Evolutionary conservation across 345 rosid genomes (phyloP), one percentile per base, ranked within the genome.

Genomic region (Eucalyptus cloeziana): DNA sequence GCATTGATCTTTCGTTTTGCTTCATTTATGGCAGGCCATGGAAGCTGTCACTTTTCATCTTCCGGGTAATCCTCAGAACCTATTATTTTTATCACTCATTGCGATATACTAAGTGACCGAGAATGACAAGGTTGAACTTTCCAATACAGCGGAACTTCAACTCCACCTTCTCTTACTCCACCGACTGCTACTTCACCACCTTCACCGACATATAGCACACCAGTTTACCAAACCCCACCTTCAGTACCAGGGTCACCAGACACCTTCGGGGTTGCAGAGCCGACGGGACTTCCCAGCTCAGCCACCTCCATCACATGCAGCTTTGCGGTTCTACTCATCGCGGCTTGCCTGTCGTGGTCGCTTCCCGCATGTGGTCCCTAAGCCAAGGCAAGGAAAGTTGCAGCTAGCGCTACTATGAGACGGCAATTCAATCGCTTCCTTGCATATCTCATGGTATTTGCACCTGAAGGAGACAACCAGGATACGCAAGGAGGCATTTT

Each of bases 231-330:
- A 62, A 89, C 92, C 62, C 95, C 96, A 79, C 47, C 91, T 14
- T 87, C 92, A 27, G 89, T 87, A 83, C 94, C 97, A 33, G 93
- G 94, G 58, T 93, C 94, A 62, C 92, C 96, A 80, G 86, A 95
- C 64, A 90, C 93, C 43, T 96, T 86, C 12, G 98, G 98, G 7
- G 94, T 94, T 67, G 96, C 95, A 83, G 98, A 94, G 92, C 99
- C 99, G 87, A 93, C 96, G 21, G 96, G 98, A 69, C 92, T 91
- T 85, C 99, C 99, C 52, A 97, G 90, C 93, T 95, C 98, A 85
- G 96, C 99, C 88, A 91, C 91, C 90, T 87, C 91, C 44, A 62
- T 92, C 54, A 91, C 96, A 67, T 88, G 87, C 90, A 90, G 92
- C 92, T 88, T 89, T 67, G 88, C 92, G 88, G 88, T 93, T 89